Conservation (phyloP, 2,329 filamentous ascomycete genomes). For the Cladophialophora psammophila region DNA sequence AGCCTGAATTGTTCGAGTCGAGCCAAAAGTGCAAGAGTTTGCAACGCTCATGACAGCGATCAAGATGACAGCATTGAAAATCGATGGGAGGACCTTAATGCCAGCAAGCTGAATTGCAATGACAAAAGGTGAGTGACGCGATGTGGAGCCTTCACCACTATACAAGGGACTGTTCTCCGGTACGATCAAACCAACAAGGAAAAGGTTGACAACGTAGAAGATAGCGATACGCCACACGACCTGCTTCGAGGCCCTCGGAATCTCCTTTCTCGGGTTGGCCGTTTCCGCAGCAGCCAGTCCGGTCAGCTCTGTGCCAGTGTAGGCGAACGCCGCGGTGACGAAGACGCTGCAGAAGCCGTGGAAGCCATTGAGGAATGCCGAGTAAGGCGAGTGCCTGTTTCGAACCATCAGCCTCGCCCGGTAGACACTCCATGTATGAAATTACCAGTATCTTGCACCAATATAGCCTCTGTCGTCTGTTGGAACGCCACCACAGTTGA, state of each 20-base stretch:
- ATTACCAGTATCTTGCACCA: conserved; percentile 50
- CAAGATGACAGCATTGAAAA: conserved; percentile 96
- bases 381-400: conserved; percentile 65
- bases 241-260: conserved; percentile 88
- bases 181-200: conserved; percentile 82
- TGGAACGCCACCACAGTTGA: conserved; percentile 75
- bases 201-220: conserved; percentile 86
- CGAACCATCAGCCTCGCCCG: conserved; percentile 57
- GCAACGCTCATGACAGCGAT: conserved; percentile 89
- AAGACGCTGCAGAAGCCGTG: conserved; percentile 70
- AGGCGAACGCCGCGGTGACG: conserved; percentile 69
- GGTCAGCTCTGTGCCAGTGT: conserved; percentile 68
- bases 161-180: conserved; percentile 60
- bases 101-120: conserved; percentile 87
- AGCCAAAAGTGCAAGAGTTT: conserved; percentile 90
- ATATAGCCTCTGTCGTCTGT: conserved; percentile 38
- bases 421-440: conserved; percentile 60
- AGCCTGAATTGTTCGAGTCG: conserved; percentile 86
- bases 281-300: conserved; percentile 67
- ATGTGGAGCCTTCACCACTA: conserved; percentile 68
- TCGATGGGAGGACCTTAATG: conserved; percentile 78
- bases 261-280: conserved; percentile 68
- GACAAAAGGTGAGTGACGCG: conserved; percentile 86
- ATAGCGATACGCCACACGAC: conserved; percentile 91
- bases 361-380: conserved; percentile 71